Evolutionary conservation across 2,329 filamentous ascomycete genomes (phyloP).

Genomic region (Nemania sp.): DNA sequence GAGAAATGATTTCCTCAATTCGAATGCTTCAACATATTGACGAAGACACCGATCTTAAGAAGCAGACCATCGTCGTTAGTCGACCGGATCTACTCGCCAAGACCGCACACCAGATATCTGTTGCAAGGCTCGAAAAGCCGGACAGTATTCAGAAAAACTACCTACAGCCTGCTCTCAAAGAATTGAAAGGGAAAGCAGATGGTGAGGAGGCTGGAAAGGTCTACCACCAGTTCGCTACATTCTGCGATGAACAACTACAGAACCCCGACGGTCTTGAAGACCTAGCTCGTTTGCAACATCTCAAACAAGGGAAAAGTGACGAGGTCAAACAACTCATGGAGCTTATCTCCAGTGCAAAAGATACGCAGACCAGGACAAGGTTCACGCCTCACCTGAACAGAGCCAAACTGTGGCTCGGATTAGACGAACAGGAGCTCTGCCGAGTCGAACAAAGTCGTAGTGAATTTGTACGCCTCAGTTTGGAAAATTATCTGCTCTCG

Average conservation of each 20-base stretch:
- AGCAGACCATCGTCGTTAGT: constrained; percentile 72
- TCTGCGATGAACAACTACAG: constrained; percentile 92
- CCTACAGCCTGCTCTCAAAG: constrained; percentile 79
- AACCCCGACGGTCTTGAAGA: constrained; percentile 85
- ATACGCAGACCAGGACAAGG: constrained; percentile 57
- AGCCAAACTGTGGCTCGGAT: constrained; percentile 84
- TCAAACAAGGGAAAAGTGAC: constrained; percentile 78
- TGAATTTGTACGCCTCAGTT: constrained; percentile 81
- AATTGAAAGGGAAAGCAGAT: constrained; percentile 69
- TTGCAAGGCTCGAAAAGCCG: constrained; percentile 87
- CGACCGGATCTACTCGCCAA: constrained; percentile 82
- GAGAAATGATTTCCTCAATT: constrained; percentile 87
- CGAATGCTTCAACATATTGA: constrained; percentile 80
- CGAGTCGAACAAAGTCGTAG: constrained; percentile 75
- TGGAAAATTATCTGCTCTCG: constrained; percentile 91
- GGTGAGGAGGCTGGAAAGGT: constrained; percentile 81
- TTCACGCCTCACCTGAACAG: constrained; percentile 67
- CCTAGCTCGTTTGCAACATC: constrained; percentile 74
- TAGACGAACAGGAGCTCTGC: constrained; percentile 85
- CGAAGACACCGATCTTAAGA: constrained; percentile 61
- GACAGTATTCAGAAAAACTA: constrained; percentile 88
- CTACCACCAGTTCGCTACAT: constrained; percentile 91
- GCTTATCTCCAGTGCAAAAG: constrained; percentile 54
- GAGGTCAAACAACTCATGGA: constrained; percentile 76
- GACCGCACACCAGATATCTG: constrained; percentile 84